Base-by-base conservation (phyloP, 768 basidiomycete genomes). In the Pilatotrama ljubarskyi region DNA sequence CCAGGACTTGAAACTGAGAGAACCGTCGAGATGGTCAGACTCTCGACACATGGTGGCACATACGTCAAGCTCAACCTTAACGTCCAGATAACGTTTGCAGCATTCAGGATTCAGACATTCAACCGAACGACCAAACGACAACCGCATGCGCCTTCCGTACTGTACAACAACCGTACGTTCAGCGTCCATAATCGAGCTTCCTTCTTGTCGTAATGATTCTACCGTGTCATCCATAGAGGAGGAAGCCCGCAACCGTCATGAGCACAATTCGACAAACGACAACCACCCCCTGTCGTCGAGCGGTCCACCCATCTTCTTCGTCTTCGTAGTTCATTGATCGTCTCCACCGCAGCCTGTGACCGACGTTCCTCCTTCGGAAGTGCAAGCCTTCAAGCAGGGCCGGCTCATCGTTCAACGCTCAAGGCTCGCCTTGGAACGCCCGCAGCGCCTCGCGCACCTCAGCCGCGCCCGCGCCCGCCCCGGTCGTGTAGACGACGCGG, bases 401-500 rank as follows among this genome's bases (percentile, higher is more conserved):
- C 17, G 22, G 38, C n/a, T 42, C 20, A 41, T n/a, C n/a, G n/a
- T n/a, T n/a, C n/a, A n/a, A n/a, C n/a, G n/a, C n/a, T 32, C 29
- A 32, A 4, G 5, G 29, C 29, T 32, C 29, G n/a, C 69, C 74
- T 22, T 80, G 82, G 72, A 83, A 87, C 54, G 66, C 74, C 32
- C 73, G 72, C 10, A 92, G 78, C 35, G 77, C 77, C 46, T 71
- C 72, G 61, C 82, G 75, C n/a, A 85, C 83, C 61, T 84, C 85
- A 41, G 72, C 73, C 38, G 75, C 77, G 9, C 78, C 83, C 0
- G 74, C 72, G 24, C 77, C 83, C 20, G 73, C 72, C 50, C 91
- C 89, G 57, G 82, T 78, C 38, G 91, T 93, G 71, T 95, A 96
- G 26, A 87, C 74, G 59, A 95, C 88, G 38, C 83, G 83, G 76